Evolutionary conservation across 1,284 basidiomycete species (phyloP), one percentile per base, ranked within the genome.

Genomic region (Apiotrichum siamense): DNA sequence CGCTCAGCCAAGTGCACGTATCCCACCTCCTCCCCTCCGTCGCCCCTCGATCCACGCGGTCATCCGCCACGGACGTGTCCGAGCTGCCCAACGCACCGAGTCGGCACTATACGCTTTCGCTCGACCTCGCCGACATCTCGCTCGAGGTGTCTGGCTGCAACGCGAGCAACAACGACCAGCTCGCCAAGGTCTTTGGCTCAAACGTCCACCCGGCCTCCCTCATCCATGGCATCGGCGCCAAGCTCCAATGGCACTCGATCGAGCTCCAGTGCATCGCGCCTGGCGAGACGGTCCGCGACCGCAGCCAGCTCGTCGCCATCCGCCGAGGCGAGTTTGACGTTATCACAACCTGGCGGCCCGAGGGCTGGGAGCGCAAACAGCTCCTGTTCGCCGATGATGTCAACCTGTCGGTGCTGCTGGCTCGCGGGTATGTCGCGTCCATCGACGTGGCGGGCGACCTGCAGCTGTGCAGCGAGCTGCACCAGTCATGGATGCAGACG

Each of bases 301-400:
- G 60, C 42, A 54, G 44, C 12, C 64, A 68, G 39, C 55, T 73
- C 5, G 23, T 69, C 10, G 60, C 62, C 2, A 55, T 73, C 26
- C 58, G 62, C 0, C 55, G 61, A 37, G 65, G 65, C 3, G 59
- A 65, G 13, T 50, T 70, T 20, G 62, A 65, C 32, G 64, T 67
- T 0, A 54, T 70, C 21, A 63, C 66, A 0, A 66, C 66, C 0
- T 72, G 72, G 69, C 39, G 64, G 31, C 70, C 69, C 2, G 42
- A 44, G 1, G 66, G 64, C 0, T 72, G 69, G 66, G 59, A 54
- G 3, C 42, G 63, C 9, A 60, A 63, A 15, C 64, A 70, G 27
- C 41, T 69, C 20, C 36, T 72, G 10, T 74, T 72, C 44, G 52
- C 61, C 11, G 57, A 55, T 18, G 70, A 74, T 33, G 65, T 64